phyloP scores from a whole-genome alignment of 805 yeast species.

The Wickerhamiella alocasiicola region DNA sequence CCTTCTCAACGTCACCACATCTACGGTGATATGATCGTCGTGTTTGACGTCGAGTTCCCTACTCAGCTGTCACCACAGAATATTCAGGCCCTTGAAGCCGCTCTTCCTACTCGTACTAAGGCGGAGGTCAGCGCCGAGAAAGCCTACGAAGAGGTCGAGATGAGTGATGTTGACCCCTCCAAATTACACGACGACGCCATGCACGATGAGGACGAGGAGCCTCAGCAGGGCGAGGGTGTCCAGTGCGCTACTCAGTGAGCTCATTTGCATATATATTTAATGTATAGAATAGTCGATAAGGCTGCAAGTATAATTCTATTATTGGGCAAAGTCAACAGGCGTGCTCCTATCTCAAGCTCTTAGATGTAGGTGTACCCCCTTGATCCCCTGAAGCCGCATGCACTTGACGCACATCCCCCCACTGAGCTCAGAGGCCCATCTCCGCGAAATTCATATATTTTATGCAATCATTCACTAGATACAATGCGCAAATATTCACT shows the following conservation, averaged over 20 bases:
- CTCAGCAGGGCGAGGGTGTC: slow-evolving; percentile 50
- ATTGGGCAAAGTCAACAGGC: too few relatives aligned
- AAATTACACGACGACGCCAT: slow-evolving; percentile 35
- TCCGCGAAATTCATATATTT: too few relatives aligned
- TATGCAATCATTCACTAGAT: too few relatives aligned
- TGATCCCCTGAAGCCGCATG: too few relatives aligned
- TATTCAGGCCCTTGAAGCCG: slow-evolving; percentile 55
- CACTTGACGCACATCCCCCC: too few relatives aligned
- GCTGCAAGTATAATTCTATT: too few relatives aligned
- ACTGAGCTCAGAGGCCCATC: too few relatives aligned
- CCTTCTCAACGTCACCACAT: slow-evolving; percentile 85
- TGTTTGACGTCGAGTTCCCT: slow-evolving; percentile 88
- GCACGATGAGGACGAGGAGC: slow-evolving; percentile 37
- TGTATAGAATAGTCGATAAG: not conserved
- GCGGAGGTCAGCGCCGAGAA: slow-evolving; percentile 47
- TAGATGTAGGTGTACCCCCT: too few relatives aligned
- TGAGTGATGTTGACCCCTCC: slow-evolving; percentile 54
- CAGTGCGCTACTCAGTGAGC: slow-evolving; percentile 87
- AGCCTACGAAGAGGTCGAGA: slow-evolving; percentile 50
- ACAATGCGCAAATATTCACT: too few relatives aligned
- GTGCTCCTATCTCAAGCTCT: too few relatives aligned
- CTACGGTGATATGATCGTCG: slow-evolving; percentile 72
- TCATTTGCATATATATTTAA: slow-evolving; percentile 5
- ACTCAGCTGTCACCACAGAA: slow-evolving; percentile 47
- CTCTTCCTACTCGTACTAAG: slow-evolving; percentile 66